Evolutionary conservation across 257 asterid genomes (phyloP), one percentile per base, ranked within the genome.

Genomic region (Salvia rosmarinus): DNA sequence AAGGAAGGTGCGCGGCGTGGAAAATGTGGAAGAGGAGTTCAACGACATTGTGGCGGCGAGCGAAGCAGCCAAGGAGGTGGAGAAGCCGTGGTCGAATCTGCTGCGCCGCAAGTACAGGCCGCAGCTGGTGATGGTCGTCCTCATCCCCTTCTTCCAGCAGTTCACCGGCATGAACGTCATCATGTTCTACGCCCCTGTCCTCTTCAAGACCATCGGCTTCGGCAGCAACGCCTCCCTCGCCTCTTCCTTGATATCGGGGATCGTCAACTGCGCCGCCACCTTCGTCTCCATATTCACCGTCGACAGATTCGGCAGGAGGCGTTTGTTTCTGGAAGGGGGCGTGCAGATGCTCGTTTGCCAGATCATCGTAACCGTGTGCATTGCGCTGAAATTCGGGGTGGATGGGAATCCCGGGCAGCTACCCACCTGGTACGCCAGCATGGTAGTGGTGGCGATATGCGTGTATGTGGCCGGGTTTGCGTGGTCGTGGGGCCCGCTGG

Each of bases 131-230:
- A 77, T 82, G 73, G 89, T 82, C 0, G 49, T 70, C 4, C 13
- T 60, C 11, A 82, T 88, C 66, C 95, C 95, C 8, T 74, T 85
- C 58, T 88, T 83, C 78, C 91, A 86, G 76, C 89, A 86, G 72
- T 79, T 88, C 35, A 88, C 95, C 0, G 91, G 95, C 34, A 86
- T 88, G 82, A 86, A 86, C 44, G 85, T 89, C 8, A 73, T 88
- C 71, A 86, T 86, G 69, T 88, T 88, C 67, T 88, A 88, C 34
- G 89, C 89, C 1, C 91, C 95, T 0, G 86, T 88, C 11, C 32
- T 88, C 32, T 88, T 88, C 60, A 84, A 77, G 60, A 85, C 84
- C 32, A 77, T 87, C 46, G 90, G 90, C 0, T 87, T 87, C 17
- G 79, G 77, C 16, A 57, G 74, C 20, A 71, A 77, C 0, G 85